phyloP scores from a whole-genome alignment of 1,284 basidiomycete genomes.

The Tilletia setariae region DNA sequence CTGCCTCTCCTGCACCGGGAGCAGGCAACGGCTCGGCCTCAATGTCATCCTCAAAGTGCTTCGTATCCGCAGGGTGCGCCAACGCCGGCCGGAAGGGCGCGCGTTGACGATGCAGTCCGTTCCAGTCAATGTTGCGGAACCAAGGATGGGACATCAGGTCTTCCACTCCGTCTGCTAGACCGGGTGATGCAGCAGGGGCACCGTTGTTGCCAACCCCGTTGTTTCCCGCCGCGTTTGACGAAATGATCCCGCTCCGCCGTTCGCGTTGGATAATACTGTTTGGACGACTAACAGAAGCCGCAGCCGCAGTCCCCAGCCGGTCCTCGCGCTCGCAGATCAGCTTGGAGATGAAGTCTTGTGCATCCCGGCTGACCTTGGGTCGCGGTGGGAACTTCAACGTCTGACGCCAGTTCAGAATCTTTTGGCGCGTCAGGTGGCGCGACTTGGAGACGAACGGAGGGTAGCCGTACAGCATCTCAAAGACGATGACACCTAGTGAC shows the following conservation, averaged over 20 bases:
- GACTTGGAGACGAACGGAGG: slow-evolving; percentile 64
- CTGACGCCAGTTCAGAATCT: slow-evolving; percentile 77
- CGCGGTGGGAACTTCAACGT: slow-evolving; percentile 80
- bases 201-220: slow-evolving; percentile 49
- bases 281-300: slow-evolving; percentile 68
- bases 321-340: slow-evolving; percentile 92
- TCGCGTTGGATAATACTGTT: slow-evolving; percentile 72
- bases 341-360: slow-evolving; percentile 77
- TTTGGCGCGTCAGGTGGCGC: slow-evolving; percentile 46
- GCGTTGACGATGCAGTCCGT: slow-evolving; percentile 57
- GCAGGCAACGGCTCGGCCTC: slow-evolving; percentile 78
- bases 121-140: slow-evolving; percentile 47
- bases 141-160: slow-evolving; percentile 69
- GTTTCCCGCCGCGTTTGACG: slow-evolving; percentile 54
- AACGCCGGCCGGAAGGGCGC: slow-evolving; percentile 87
- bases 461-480: slow-evolving; percentile 64
- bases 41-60: slow-evolving; percentile 68
- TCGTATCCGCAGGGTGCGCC: slow-evolving; percentile 46
- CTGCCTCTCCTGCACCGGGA: slow-evolving; percentile 73
- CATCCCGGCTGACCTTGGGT: slow-evolving; percentile 78
- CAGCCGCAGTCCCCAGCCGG: slow-evolving; percentile 73
- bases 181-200: slow-evolving; percentile 30
- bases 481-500: slow-evolving; percentile 86
- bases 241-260: slow-evolving; percentile 67
- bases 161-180: slow-evolving; percentile 70